Conservation (phyloP, 2,329 filamentous ascomycete species). For the Aspergillus glaucus region DNA sequence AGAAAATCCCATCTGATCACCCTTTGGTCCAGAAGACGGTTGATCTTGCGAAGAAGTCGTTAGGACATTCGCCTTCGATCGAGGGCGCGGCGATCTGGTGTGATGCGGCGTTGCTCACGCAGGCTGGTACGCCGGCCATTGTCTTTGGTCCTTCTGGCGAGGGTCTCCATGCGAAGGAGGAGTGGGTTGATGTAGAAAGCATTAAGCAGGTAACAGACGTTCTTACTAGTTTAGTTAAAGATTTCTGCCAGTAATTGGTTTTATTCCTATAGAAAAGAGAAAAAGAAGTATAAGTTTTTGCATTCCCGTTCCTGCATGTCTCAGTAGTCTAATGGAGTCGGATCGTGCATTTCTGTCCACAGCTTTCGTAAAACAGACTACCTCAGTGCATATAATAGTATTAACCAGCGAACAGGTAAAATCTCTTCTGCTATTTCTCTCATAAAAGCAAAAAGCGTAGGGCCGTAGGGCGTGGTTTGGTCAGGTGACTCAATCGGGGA, state of each 20-base stretch:
- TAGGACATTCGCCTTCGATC: conserved; percentile 22
- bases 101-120: conserved; percentile 45
- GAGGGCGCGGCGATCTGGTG: conserved; percentile 42
- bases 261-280: background rate
- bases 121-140: conserved; percentile 42
- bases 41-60: conserved; percentile 18
- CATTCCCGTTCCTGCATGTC: no score
- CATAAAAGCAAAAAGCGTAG: background rate
- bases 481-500: background rate
- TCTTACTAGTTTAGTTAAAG: conserved; percentile 12
- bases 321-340: no score
- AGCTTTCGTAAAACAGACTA: no score
- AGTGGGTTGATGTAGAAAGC: conserved; percentile 45
- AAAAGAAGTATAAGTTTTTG: background rate
- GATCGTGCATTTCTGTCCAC: no score
- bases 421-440: background rate
- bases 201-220: conserved; percentile 28
- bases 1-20: conserved; percentile 37
- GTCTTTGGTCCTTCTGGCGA: conserved; percentile 45
- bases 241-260: conserved; percentile 13
- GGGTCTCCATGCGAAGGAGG: conserved; percentile 47
- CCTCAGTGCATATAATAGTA: no score
- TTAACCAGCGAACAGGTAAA: background rate
- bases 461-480: background rate
- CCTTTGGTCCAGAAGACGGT: conserved; percentile 34